phyloP scores from a whole-genome alignment of 176 grass and related monocot species.

The Paspalum notatum region DNA sequence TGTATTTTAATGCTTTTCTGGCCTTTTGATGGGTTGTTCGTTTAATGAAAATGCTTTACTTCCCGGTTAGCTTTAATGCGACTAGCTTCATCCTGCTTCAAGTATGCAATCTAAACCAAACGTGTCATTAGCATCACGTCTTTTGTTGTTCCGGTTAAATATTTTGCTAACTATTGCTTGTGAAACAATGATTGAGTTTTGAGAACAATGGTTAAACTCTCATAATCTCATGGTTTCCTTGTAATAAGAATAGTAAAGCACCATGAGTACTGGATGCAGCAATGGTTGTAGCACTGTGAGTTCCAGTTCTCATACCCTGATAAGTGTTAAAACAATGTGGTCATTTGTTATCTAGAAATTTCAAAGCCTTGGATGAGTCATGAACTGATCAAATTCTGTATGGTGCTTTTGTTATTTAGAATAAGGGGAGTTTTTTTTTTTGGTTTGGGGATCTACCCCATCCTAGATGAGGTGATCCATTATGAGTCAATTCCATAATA shows the following conservation, averaged over 20 bases:
- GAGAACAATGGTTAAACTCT: not conserved
- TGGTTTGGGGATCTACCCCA: too few species aligned
- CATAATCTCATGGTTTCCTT: not conserved
- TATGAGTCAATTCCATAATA: too few species aligned
- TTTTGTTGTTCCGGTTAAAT: constrained; percentile 2
- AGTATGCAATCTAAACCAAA: constrained; percentile 16
- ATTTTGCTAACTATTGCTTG: not conserved
- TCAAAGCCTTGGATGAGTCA: not conserved
- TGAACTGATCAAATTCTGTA: not conserved
- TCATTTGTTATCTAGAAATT: too few species aligned
- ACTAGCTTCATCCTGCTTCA: not conserved
- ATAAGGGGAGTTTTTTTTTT: too few species aligned
- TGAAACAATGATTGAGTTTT: not conserved
- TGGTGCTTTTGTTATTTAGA: not conserved
- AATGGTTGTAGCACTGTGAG: not conserved
- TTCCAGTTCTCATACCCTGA: not conserved
- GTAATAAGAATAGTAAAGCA: not conserved
- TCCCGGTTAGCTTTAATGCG: not conserved
- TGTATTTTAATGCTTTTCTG: not conserved
- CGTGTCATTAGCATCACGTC: not conserved
- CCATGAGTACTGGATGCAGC: not conserved
- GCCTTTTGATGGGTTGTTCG: not conserved
- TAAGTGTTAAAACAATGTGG: not conserved
- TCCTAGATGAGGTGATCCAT: too few species aligned
- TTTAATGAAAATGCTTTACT: not conserved